Conservation (phyloP, 192 early-diverging fungal species). For the Chytriomyces confervae region DNA sequence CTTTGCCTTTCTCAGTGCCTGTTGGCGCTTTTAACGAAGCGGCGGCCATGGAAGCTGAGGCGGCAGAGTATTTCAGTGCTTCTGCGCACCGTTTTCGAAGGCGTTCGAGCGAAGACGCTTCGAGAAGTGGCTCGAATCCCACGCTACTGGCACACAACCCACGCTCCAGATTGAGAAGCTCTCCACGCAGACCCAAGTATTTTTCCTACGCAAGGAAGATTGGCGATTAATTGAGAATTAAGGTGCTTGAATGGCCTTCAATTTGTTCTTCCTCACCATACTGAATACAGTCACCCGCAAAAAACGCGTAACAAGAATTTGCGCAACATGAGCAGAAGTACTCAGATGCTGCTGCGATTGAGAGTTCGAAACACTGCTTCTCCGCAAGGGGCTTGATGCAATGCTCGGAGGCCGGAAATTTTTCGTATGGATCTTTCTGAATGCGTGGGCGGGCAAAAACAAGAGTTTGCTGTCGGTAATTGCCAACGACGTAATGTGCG, state of each 20-base stretch:
- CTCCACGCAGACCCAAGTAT: slow-evolving; percentile 74
- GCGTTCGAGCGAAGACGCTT: neutral
- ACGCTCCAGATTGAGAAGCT: slow-evolving; percentile 81
- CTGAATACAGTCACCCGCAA: slow-evolving; percentile 79
- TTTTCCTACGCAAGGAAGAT: slow-evolving; percentile 81
- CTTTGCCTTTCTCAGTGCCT: neutral
- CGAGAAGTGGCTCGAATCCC: slow-evolving; percentile 38
- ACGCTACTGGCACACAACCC: slow-evolving; percentile 61
- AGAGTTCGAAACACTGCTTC: neutral
- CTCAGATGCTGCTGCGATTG: neutral
- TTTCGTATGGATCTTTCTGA: slow-evolving; percentile 80
- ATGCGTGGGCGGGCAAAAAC: slow-evolving; percentile 92
- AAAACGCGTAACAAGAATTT: slow-evolving; percentile 93
- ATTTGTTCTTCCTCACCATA: neutral
- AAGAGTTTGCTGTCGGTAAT: slow-evolving; percentile 88
- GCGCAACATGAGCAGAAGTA: slow-evolving; percentile 81
- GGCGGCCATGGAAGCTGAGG: slow-evolving; percentile 9
- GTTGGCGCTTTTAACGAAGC: slow-evolving; percentile 4
- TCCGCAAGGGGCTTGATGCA: neutral
- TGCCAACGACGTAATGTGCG: slow-evolving; percentile 84
- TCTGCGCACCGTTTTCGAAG: neutral
- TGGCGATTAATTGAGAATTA: slow-evolving; percentile 83
- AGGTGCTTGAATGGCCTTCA: slow-evolving; percentile 44
- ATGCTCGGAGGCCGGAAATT: slow-evolving; percentile 84
- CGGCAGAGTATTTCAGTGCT: slow-evolving; percentile 11